Conservation (phyloP, 495 filamentous ascomycete species). For the Xylaria acuta region DNA sequence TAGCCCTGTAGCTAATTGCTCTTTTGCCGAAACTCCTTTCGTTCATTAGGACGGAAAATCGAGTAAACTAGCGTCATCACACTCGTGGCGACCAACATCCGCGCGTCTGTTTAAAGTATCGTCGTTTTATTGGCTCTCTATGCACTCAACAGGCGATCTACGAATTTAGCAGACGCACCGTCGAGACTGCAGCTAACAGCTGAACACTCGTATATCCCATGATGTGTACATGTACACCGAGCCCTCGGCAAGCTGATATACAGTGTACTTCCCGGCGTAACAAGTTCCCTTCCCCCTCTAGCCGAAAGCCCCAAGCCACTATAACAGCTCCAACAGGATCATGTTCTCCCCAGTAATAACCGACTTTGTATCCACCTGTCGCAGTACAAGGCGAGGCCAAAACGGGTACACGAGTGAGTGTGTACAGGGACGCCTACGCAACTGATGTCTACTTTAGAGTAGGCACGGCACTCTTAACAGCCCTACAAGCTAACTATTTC, state of each 20-base stretch:
- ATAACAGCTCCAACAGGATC: constrained; percentile 9
- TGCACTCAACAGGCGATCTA: background rate
- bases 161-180: background rate
- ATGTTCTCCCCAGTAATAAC: background rate
- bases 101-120: constrained; percentile 18
- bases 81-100: constrained; percentile 14
- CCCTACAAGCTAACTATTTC: constrained; percentile 11
- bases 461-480: constrained; percentile 11
- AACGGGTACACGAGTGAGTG: background rate
- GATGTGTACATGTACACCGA: background rate
- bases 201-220: background rate
- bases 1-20: background rate
- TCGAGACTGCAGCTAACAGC: constrained; percentile 19
- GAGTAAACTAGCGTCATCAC: background rate
- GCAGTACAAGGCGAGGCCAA: background rate
- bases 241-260: background rate
- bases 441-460: background rate
- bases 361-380: background rate
- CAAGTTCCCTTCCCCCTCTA: background rate
- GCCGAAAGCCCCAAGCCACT: background rate
- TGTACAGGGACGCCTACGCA: background rate
- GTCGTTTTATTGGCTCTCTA: constrained; percentile 2
- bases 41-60: background rate
- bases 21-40: background rate
- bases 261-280: background rate